These are phyloP conservation scores for Parasitella parasitica DNA, from an alignment of 371 early-diverging fungal species.

Conservation along the genomic window DNA sequence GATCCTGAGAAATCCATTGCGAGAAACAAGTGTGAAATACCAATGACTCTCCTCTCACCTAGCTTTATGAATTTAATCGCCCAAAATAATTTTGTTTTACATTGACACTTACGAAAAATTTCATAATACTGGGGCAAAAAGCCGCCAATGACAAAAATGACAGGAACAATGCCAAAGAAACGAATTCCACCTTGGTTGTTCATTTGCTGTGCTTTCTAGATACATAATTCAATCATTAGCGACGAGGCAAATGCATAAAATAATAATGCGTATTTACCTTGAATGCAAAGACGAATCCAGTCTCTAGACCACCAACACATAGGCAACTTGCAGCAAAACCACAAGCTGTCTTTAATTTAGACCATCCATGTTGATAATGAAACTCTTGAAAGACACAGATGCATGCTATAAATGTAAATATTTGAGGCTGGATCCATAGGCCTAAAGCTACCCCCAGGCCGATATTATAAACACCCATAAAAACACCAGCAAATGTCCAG, in stretches of 20 bases:
- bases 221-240: background rate
- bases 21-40: slow-evolving; percentile 49
- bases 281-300: slow-evolving; percentile 27
- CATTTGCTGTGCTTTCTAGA: slow-evolving; percentile 18
- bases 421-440: slow-evolving; percentile 55
- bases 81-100: background rate
- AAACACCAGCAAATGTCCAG: slow-evolving; percentile 46
- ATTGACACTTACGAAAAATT: slow-evolving; percentile 33
- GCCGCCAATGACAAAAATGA: slow-evolving; percentile 41
- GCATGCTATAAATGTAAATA: slow-evolving; percentile 44
- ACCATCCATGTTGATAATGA: slow-evolving; percentile 38
- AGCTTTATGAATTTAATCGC: background rate
- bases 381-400: slow-evolving; percentile 47
- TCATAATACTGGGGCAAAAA: slow-evolving; percentile 54
- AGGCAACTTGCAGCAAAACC: slow-evolving; percentile 10
- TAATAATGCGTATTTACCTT: slow-evolving; percentile 10
- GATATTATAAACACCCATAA: slow-evolving; percentile 54
- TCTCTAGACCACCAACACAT: slow-evolving; percentile 24
- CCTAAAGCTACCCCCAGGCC: slow-evolving; percentile 50
- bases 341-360: background rate
- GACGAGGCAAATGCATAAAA: background rate
- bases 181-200: slow-evolving; percentile 27
- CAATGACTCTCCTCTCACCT: slow-evolving; percentile 34
- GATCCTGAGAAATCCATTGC: slow-evolving; percentile 48
- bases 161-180: slow-evolving; percentile 48